Conservation (phyloP, 768 basidiomycete species). For the Phanerochaete sordida region DNA sequence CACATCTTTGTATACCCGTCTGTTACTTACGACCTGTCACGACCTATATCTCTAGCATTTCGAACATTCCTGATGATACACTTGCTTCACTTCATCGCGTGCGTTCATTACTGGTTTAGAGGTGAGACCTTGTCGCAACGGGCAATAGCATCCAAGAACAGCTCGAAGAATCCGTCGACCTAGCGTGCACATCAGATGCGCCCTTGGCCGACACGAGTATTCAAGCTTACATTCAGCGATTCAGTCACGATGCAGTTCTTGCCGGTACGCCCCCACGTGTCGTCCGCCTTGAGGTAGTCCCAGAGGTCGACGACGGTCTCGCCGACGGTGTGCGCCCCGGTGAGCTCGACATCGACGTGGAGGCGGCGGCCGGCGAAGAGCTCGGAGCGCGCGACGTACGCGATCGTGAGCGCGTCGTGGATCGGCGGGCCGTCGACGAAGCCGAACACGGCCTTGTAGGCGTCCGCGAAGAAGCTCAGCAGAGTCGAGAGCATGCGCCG, state of each 20-base stretch:
- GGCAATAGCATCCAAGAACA: conserved; percentile 58
- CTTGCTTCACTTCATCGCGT: background rate
- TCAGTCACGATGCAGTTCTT: conserved; percentile 77
- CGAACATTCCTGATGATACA: background rate
- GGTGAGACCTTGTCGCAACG: conserved; percentile 60
- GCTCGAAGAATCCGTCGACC: conserved; percentile 62
- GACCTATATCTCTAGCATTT: background rate
- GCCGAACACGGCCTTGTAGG: conserved; percentile 73
- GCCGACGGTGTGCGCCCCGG: conserved; percentile 61
- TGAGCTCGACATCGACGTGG: conserved; percentile 80
- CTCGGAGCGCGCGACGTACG: conserved; percentile 67
- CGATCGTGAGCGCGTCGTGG: conserved; percentile 82
- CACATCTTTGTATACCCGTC: conserved; percentile 2
- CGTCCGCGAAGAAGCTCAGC: conserved; percentile 66
- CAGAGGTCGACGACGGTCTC: conserved; percentile 82
- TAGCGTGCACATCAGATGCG: conserved; percentile 24
- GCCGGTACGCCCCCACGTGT: conserved; percentile 68
- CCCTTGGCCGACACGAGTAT: background rate
- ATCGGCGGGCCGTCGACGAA: conserved; percentile 85
- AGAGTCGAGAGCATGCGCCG: conserved; percentile 74
- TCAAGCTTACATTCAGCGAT: conserved; percentile 58
- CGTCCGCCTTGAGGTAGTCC: conserved; percentile 54
- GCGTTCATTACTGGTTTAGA: conserved; percentile 38
- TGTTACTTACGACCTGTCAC: background rate
- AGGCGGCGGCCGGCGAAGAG: conserved; percentile 62